phyloP scores from a whole-genome alignment of 1,139 yeast species.

The Diutina ranongensis region DNA sequence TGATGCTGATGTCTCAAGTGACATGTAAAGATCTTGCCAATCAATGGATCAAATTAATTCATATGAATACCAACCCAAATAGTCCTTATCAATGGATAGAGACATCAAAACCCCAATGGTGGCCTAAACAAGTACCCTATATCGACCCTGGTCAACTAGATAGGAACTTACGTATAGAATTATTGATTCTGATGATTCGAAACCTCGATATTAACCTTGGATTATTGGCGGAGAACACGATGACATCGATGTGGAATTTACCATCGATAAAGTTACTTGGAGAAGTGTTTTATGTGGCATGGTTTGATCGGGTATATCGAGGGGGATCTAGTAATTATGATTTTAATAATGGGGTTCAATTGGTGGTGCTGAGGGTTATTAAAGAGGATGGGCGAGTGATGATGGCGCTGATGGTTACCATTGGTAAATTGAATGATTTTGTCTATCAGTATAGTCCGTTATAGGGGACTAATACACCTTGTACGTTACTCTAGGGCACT shows the following conservation, averaged over 20 bases:
- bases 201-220: slow-evolving; percentile 16
- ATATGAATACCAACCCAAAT: slow-evolving; percentile 55
- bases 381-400: background rate
- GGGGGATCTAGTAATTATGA: background rate
- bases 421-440: background rate
- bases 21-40: slow-evolving; percentile 55
- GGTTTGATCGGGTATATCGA: background rate
- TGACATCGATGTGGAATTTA: slow-evolving; percentile 14
- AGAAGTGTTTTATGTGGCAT: background rate
- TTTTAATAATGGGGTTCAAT: background rate
- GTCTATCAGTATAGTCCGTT: background rate
- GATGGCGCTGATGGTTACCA: background rate
- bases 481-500: no score
- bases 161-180: slow-evolving; percentile 40
- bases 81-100: slow-evolving; percentile 50
- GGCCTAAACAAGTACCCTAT: slow-evolving; percentile 54
- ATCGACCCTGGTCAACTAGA: slow-evolving; percentile 65
- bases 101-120: slow-evolving; percentile 49
- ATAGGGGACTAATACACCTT: no score
- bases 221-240: slow-evolving; percentile 14
- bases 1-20: slow-evolving; percentile 26
- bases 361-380: background rate
- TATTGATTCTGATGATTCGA: slow-evolving; percentile 34
- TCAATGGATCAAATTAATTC: slow-evolving; percentile 53
- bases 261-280: background rate